Percentiles rank a stretch among this genome's conserved stretches.
These are phyloP conservation scores for Cornus florida DNA, from an alignment of 148 eudicot genomes.

Conservation along the genomic window DNA sequence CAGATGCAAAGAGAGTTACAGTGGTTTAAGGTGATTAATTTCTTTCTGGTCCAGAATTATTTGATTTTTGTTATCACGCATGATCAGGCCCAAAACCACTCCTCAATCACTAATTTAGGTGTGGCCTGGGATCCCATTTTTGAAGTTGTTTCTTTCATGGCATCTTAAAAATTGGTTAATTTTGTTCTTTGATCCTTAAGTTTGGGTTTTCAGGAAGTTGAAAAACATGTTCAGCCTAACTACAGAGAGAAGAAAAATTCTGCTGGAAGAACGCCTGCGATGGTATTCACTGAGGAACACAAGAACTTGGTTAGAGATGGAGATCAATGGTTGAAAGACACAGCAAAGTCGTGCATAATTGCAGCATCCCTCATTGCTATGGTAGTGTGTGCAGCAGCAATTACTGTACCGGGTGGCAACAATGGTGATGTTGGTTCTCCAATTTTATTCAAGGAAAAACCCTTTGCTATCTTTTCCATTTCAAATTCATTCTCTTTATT, in stretches of 20 bases:
- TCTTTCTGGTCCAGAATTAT: neutral
- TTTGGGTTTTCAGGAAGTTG: neutral
- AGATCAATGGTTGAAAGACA: neutral
- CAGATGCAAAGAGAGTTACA: neutral
- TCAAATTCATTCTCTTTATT: neutral
- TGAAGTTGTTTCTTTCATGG: neutral
- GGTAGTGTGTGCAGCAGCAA: neutral
- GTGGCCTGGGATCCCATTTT: too few relatives aligned
- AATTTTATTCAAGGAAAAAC: neutral
- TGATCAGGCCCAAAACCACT: too few relatives aligned
- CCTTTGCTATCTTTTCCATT: neutral
- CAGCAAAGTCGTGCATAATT: neutral
- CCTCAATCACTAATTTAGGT: too few relatives aligned
- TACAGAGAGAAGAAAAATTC: neutral
- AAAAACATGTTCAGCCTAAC: neutral
- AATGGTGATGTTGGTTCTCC: neutral
- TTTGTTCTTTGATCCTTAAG: neutral
- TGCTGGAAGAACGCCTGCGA: neutral
- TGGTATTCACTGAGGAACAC: neutral
- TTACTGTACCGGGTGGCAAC: neutral
- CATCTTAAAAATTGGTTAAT: too few relatives aligned
- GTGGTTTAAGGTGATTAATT: neutral
- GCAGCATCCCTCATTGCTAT: neutral
- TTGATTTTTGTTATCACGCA: too few relatives aligned
- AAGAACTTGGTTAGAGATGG: neutral